These are phyloP conservation scores for Bipolaris zeicola DNA, from an alignment of 2,329 filamentous ascomycete species.

Conservation along the genomic window DNA sequence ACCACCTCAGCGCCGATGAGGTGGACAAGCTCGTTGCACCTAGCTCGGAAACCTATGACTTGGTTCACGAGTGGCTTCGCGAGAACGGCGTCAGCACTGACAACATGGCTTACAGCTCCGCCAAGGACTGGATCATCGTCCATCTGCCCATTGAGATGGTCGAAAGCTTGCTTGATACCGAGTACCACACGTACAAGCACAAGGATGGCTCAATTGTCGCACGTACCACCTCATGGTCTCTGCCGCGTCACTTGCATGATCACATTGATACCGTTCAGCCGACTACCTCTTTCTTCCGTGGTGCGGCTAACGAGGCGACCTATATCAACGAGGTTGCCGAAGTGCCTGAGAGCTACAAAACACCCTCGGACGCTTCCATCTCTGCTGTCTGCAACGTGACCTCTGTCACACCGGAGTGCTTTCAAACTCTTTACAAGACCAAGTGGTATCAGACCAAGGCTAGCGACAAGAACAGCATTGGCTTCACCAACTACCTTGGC, in stretches of 20 bases:
- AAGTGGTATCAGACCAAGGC: conserved; percentile 58
- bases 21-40: conserved; percentile 62
- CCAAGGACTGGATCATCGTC: conserved; percentile 64
- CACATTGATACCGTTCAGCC: conserved; percentile 66
- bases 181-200: conserved; percentile 59
- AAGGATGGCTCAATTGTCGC: conserved; percentile 59
- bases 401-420: conserved; percentile 60
- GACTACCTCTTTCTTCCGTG: conserved; percentile 62
- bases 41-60: conserved; percentile 56
- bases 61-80: conserved; percentile 62
- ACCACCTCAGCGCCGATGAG: conserved; percentile 59
- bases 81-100: conserved; percentile 59
- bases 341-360: conserved; percentile 35
- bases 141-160: conserved; percentile 58
- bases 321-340: conserved; percentile 30
- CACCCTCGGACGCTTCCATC: conserved; percentile 40
- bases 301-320: conserved; percentile 29
- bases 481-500: conserved; percentile 57
- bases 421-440: conserved; percentile 60
- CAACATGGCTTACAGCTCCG: conserved; percentile 54
- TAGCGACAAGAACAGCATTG: conserved; percentile 53
- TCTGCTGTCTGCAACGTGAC: conserved; percentile 57
- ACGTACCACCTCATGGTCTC: conserved; percentile 62
- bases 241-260: conserved; percentile 62
- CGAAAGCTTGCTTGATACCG: conserved; percentile 59